Conservation (phyloP, 176 grass and related monocot genomes). For the Poa pratensis region DNA sequence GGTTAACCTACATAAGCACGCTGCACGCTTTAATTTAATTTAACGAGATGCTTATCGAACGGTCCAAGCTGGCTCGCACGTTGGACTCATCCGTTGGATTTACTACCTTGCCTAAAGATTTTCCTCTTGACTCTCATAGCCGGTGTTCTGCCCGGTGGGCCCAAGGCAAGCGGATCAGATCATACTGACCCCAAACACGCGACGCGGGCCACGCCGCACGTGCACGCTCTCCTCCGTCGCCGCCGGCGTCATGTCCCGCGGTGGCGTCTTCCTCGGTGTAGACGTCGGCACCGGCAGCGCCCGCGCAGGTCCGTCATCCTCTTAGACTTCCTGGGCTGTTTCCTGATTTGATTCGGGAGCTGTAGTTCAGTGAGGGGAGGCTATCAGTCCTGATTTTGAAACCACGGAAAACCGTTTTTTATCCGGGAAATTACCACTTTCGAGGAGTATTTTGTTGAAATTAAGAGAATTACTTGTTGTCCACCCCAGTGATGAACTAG, state of each 20-base stretch:
- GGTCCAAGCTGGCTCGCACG: background rate
- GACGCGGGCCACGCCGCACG: background rate
- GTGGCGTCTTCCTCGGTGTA: conserved; percentile 70
- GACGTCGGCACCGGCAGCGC: conserved; percentile 96
- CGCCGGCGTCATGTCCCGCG: conserved; percentile 35
- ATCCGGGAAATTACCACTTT: background rate
- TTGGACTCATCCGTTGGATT: background rate
- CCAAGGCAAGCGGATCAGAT: conserved; percentile 39
- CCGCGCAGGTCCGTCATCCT: conserved; percentile 66
- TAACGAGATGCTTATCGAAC: background rate
- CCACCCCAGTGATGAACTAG: background rate
- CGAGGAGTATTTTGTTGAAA: background rate
- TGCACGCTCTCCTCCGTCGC: background rate
- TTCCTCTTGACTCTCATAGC: too few species aligned
- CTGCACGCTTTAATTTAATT: too few species aligned
- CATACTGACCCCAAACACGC: background rate
- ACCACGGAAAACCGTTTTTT: too few species aligned
- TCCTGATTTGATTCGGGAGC: conserved; percentile 9
- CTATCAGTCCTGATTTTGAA: background rate
- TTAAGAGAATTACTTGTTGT: background rate
- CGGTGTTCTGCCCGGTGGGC: background rate
- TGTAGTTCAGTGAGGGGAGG: background rate
- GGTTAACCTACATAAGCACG: too few species aligned
- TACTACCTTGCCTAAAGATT: too few species aligned
- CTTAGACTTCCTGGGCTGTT: background rate